Percentiles rank a stretch among this genome's conserved stretches.
Conservation (phyloP, 2,329 filamentous ascomycete genomes). For the Pseudogymnoascus sp. region DNA sequence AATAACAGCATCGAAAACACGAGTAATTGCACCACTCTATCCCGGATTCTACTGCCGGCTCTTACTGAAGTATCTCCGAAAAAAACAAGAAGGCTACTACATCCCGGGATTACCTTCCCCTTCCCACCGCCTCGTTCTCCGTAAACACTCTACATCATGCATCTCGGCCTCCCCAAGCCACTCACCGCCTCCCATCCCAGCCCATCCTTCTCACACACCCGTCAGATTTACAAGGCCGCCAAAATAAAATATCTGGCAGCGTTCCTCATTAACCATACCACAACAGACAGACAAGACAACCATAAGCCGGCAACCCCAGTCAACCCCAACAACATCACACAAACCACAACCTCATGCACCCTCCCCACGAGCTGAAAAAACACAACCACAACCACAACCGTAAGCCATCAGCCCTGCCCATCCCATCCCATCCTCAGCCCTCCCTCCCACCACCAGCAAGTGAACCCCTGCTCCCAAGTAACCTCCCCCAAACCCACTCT, state of each 20-base stretch:
- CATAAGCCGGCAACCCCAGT: background rate
- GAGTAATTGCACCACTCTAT: background rate
- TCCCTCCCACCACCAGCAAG: background rate
- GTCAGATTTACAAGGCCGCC: background rate
- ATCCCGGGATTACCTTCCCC: background rate
- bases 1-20: background rate
- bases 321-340: background rate
- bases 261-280: background rate
- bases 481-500: background rate
- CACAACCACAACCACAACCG: background rate
- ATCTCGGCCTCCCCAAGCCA: background rate
- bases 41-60: background rate
- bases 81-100: background rate
- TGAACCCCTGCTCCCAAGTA: background rate
- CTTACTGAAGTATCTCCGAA: background rate
- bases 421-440: background rate
- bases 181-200: constrained; percentile 1
- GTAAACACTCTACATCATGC: background rate
- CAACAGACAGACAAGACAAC: background rate
- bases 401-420: background rate
- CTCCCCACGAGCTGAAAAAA: background rate
- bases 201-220: background rate
- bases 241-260: background rate
- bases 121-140: background rate
- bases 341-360: background rate